These are phyloP conservation scores for Claviceps purpurea DNA, from an alignment of 2,329 filamentous ascomycete species.

Conservation along the genomic window DNA sequence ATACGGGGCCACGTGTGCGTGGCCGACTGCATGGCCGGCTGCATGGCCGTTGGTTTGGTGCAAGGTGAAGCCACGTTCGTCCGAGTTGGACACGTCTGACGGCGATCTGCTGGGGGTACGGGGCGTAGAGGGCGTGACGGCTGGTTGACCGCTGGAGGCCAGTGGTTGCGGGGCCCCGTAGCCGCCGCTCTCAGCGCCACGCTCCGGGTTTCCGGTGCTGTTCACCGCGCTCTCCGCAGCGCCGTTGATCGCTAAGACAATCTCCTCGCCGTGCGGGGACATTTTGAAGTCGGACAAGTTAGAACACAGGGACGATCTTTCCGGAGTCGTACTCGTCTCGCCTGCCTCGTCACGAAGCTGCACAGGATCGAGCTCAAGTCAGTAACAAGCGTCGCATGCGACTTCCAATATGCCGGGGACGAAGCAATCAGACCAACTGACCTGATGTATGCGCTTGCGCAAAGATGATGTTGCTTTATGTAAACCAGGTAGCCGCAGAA, in stretches of 20 bases:
- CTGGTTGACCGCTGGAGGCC: not conserved
- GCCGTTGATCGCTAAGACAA: constrained; percentile 16
- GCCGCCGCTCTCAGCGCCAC: not conserved
- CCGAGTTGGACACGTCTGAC: constrained; percentile 6
- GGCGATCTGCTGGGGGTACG: constrained; percentile 4
- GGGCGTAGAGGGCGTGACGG: constrained; percentile 3
- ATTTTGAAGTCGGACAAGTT: constrained; percentile 9
- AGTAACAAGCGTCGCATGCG: not conserved
- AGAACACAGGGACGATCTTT: not conserved
- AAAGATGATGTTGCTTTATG: too few relatives aligned
- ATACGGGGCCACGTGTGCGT: constrained; percentile 6
- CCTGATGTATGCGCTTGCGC: too few relatives aligned
- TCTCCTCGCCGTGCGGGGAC: constrained; percentile 22
- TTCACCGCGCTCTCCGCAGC: constrained; percentile 7
- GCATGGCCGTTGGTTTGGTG: not conserved
- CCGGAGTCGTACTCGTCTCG: not conserved
- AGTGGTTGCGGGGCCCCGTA: constrained; percentile 3
- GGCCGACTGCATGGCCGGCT: not conserved
- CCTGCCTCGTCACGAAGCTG: not conserved
- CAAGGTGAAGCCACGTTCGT: constrained; percentile 6
- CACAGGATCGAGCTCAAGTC: not conserved
- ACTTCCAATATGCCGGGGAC: not conserved
- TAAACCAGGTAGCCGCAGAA: too few relatives aligned
- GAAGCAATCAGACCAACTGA: not conserved
- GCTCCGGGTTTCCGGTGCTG: constrained; percentile 3